Base-by-base conservation (phyloP, 139 green algal species). In the Desmodesmus armatus region DNA sequence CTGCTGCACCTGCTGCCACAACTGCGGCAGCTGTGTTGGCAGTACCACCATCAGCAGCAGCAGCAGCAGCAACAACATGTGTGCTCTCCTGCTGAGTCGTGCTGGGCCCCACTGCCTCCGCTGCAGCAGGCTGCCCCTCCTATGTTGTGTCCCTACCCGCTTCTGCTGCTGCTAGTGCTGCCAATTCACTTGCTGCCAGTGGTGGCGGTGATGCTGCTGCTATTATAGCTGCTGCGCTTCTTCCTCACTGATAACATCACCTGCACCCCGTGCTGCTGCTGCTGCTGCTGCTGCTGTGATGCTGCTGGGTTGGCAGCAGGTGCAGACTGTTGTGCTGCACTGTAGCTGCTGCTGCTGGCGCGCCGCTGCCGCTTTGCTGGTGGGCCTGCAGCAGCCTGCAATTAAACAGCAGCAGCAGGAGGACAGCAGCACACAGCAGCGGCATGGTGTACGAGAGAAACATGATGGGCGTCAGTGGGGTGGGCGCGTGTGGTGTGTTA, bases 21-120 rank as follows among this genome's bases (percentile, higher is more conserved):
- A n/a, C n/a, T n/a, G n/a, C n/a, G n/a, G n/a, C n/a, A n/a, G n/a
- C n/a, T n/a, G n/a, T n/a, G n/a, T n/a, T n/a, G n/a, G n/a, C n/a
- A n/a, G n/a, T n/a, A n/a, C n/a, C n/a, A n/a, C n/a, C n/a, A n/a
- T n/a, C 47, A 31, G 49, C 47, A 70, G 75, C 69, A 41, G 65
- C 41, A 63, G 76, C 37, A 63, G 13, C 76, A 74, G 77, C 53
- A 78, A 51, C 39, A 77, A 66, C 39, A 60, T 88, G 63, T 41
- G 6, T 9, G 29, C 25, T 67, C 23, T 76, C 0, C 37, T 67
- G 35, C 37, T 75, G 67, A 5, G 7, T 55, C 9, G 9, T 55
- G 47, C 47, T 55, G 47, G 47, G 47, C 7, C 47, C 47, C 7
- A 15, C 11, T 15, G 19, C 11, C 11, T 33, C 62, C 80, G 53